Evolutionary conservation across 2,329 filamentous ascomycete species (phyloP), one percentile per base, ranked within the genome.

Genomic region (Curvularia lunata): DNA sequence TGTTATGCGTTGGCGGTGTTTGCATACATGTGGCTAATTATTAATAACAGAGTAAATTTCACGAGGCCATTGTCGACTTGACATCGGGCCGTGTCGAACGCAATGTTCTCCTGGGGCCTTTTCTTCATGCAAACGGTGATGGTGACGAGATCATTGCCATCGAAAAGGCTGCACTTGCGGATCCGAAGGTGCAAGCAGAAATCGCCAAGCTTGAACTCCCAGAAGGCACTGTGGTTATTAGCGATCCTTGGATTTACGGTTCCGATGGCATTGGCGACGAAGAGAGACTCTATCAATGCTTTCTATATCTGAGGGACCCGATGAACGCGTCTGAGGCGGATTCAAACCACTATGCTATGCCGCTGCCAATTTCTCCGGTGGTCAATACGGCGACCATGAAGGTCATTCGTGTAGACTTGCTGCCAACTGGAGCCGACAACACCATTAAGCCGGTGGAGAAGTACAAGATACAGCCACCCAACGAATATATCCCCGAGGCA

Each of bases 191-290:
- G 8, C 78, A 85, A 66, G 83, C 82, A 2, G 85, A 85, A 60
- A 81, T 88, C 54, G 83, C 82, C 32, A 88, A 88, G 65, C 64
- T 88, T 58, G 73, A 86, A 56, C 78, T 88, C 0, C 85, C 86
- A 0, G 75, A 84, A 61, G 85, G 84, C 19, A 80, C 84, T 6
- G 80, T 81, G 1, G 79, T 88, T 19, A 83, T 86, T 59, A 80
- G 81, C 49, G 86, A 87, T 61, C 85, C 85, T 0, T 92, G 89
- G 90, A 91, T 91, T 37, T 92, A 91, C 61, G 85, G 80, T 8
- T 75, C 79, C 10, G 81, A 83, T 66, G 81, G 81, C n/a, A 65
- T 82, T 40, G 70, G 76, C 52, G 81, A 83, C 50, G 79, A 81
- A 50, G 77, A 81, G 10, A 71, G 80, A 18, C 67, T 85, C 64